Base-by-base conservation (phyloP, 768 basidiomycete genomes). In the Naganishia vaughanmartiniae region DNA sequence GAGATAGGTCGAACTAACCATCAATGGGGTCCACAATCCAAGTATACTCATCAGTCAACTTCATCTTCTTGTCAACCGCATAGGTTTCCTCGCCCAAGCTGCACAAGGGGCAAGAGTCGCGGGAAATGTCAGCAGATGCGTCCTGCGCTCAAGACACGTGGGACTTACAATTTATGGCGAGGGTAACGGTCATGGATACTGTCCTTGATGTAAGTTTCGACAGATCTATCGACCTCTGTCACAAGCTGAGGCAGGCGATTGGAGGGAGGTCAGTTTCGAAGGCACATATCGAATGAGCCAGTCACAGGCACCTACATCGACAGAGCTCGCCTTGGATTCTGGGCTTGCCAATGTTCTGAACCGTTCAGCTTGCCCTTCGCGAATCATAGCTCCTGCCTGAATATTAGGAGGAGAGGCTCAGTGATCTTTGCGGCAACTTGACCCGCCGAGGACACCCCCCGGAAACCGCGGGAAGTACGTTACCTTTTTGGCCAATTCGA, bases 61-160 rank as follows among this genome's bases (percentile, higher is more conserved):
- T 84, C 24, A 78, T 73, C 84, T 69, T 84, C 80, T 77, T 74
- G 39, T 63, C 67, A 21, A 34, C 36, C 4, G 66, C 67, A 74
- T 90, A 93, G 0, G 90, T 90, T 82, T 98, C 95, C 78, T 99
- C 95, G 69, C 95, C 95, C 70, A 97, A 91, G 81, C 92, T 94
- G 71, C 34, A 46, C 42, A 57, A 14, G 12, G 74, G 28, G 42
- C 36, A 33, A 24, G 2, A 36, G 53, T 12, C n/a, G 2, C 14
- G 10, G 15, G 33, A 45, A 1, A 31, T 28, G 2, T 31, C 39
- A 9, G 31, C 28, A 14, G 3, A 21, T n/a, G 14, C 55, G n/a
- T 1, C 26, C 11, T 31, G 28, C 46, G 56, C 7, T n/a, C 39
- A 21, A 17, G 51, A 57, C 53, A 54, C 91, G 79, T 78, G 48